A percentile compares a stretch with the other conserved stretches of the same genome.
Evolutionary conservation across 176 grass and related monocot genomes (phyloP).

Genomic region (Puya raimondii): DNA sequence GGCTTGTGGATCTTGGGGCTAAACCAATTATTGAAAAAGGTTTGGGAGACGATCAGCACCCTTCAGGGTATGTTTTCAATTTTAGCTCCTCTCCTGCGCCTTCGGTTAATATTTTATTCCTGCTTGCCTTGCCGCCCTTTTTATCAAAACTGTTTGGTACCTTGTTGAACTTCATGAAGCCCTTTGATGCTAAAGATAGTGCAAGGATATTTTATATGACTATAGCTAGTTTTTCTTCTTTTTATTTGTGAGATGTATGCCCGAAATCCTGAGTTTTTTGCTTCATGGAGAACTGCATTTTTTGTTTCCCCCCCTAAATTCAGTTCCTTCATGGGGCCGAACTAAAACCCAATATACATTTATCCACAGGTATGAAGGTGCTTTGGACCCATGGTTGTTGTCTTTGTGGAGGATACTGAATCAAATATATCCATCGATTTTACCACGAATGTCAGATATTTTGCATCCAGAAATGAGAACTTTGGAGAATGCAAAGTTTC

Average conservation of each 20-base stretch:
- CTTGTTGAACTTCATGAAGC: no score
- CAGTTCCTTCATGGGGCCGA: neutral
- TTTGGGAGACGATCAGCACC: constrained; percentile 82
- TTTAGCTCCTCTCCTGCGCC: neutral
- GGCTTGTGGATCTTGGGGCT: constrained; percentile 70
- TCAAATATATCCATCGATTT: constrained; percentile 37
- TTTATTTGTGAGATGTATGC: no score
- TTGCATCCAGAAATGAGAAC: constrained; percentile 46
- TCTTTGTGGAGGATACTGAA: constrained; percentile 66
- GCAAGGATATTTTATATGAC: no score
- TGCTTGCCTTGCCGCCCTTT: neutral
- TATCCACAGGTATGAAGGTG: constrained; percentile 67
- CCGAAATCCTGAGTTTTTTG: no score
- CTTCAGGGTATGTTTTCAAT: constrained; percentile 66
- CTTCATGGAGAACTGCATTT: no score
- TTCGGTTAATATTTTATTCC: neutral
- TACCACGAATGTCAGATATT: constrained; percentile 72
- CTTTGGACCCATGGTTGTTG: constrained; percentile 73
- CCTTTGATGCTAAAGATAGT: no score
- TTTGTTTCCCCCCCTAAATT: neutral
- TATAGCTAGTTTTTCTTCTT: no score
- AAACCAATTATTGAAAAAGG: constrained; percentile 66
- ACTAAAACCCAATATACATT: neutral
- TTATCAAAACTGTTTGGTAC: no score
- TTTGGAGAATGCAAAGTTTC: constrained; percentile 54